Evolutionary conservation across 768 basidiomycete genomes (phyloP).

Genomic region (Thelephora ganbajun): DNA sequence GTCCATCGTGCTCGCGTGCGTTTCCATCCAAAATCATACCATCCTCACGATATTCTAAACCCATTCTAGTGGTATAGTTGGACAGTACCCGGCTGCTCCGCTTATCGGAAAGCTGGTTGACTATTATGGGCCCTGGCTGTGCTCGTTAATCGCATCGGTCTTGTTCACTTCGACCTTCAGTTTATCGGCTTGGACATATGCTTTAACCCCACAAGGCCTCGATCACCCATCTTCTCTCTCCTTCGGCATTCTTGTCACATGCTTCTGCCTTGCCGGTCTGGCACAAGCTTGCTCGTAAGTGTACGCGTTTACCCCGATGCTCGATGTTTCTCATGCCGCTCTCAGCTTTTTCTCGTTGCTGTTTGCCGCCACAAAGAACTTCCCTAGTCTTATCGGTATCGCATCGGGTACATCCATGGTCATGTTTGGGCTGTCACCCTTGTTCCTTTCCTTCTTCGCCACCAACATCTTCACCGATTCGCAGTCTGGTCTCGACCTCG

Average conservation of each 20-base stretch:
- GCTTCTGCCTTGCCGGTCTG: conserved; percentile 50
- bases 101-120: conserved; percentile 60
- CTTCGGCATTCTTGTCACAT: conserved; percentile 38
- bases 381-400: conserved; percentile 49
- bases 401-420: conserved; percentile 57
- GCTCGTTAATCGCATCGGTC: conserved; percentile 47
- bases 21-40: conserved; percentile 1
- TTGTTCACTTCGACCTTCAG: conserved; percentile 50
- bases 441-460: conserved; percentile 55
- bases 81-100: conserved; percentile 67
- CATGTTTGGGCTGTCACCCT: conserved; percentile 70
- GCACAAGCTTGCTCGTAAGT: conserved; percentile 65
- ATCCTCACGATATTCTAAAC: not conserved
- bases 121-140: conserved; percentile 47
- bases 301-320: not conserved
- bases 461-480: conserved; percentile 42
- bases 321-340: conserved; percentile 8
- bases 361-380: conserved; percentile 62
- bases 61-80: conserved; percentile 53
- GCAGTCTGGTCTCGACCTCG: conserved; percentile 30
- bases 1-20: conserved; percentile 65
- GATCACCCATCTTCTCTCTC: conserved; percentile 25
- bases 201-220: conserved; percentile 26
- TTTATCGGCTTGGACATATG: conserved; percentile 46
- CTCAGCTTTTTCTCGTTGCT: conserved; percentile 54